Base-by-base conservation (phyloP, 371 early-diverging fungal species). In the Haplosporangium sp. region DNA sequence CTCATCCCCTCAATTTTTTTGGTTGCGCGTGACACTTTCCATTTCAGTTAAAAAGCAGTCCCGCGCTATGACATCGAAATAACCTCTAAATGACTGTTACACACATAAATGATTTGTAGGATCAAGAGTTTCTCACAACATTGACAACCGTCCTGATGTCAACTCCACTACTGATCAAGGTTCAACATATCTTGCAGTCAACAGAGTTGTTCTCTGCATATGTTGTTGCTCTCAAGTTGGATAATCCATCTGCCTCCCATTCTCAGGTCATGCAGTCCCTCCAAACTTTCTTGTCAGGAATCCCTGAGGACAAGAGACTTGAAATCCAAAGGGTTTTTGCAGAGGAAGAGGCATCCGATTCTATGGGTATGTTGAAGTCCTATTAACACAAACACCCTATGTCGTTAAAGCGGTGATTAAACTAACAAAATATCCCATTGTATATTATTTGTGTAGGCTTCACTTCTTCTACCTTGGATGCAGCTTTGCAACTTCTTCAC, bases 241-340 rank as follows among this genome's bases (percentile, higher is more conserved):
- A 85, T 65, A 71, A 77, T 57, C 75, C 77, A 19, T 83, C 83
- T 0, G 84, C 85, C 17, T 83, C 84, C 35, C 85, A 85, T 65
- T 71, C 81, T 11, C 77, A 85, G 68, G 85, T 85, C 63, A 84
- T 85, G 85, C 72, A 72, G 63, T 76, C 82, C 39, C 75, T 85
- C n/a, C 82, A 85, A 63, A 69, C 72, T 17, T 85, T 85, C 70
- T 71, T 85, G 38, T 74, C 76, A 2, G 56, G 50, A 13, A 35
- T 76, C 34, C 77, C 77, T 8, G 85, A 82, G 39, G 39, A 42
- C 40, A 83, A 63, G 38, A 53, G 79, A 10, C 65, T 76, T 27
- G 64, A 81, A 48, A 75, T 85, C 65, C 70, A 74, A 44, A 76
- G 57, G 52, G 82, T 85, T 61, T 85, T 85, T 72, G 84, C 84